These are phyloP conservation scores for Pseudisothecium myosuroides DNA, from an alignment of 225 moss, liverwort and hornwort genomes.

Conservation along the genomic window DNA sequence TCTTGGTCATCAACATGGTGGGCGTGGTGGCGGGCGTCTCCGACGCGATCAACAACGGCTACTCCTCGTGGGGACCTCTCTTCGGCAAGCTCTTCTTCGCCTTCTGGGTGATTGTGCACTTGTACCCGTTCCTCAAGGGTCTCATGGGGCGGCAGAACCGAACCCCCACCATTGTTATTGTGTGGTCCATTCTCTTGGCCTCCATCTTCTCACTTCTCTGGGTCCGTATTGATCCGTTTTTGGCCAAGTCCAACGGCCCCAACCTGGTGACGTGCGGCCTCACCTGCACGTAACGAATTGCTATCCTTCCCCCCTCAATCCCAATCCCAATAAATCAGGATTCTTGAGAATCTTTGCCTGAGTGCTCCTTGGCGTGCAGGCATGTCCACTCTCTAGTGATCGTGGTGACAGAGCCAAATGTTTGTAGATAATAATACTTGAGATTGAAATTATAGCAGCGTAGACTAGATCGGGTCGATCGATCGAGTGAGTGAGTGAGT, in stretches of 20 bases:
- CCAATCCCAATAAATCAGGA: constrained; percentile 16
- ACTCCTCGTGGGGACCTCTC: constrained; percentile 82
- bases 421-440: constrained; percentile 36
- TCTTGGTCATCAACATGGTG: constrained; percentile 80
- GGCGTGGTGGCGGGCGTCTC: constrained; percentile 95
- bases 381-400: background rate
- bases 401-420: background rate
- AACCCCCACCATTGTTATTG: constrained; percentile 84
- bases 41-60: constrained; percentile 91
- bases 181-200: constrained; percentile 92
- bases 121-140: constrained; percentile 97
- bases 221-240: constrained; percentile 84
- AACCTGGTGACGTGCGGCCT: constrained; percentile 64
- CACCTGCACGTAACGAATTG: constrained; percentile 28
- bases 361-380: background rate
- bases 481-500: background rate
- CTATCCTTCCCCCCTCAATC: background rate
- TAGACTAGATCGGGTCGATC: background rate
- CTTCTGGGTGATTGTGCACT: constrained; percentile 97
- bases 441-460: constrained; percentile 1
- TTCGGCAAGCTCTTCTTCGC: constrained; percentile 98
- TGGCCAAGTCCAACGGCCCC: constrained; percentile 47
- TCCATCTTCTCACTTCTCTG: constrained; percentile 94
- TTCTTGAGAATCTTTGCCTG: background rate
- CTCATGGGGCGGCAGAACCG: constrained; percentile 93